Conservation (phyloP, 495 filamentous ascomycete genomes). For the Sporormia fimetaria region DNA sequence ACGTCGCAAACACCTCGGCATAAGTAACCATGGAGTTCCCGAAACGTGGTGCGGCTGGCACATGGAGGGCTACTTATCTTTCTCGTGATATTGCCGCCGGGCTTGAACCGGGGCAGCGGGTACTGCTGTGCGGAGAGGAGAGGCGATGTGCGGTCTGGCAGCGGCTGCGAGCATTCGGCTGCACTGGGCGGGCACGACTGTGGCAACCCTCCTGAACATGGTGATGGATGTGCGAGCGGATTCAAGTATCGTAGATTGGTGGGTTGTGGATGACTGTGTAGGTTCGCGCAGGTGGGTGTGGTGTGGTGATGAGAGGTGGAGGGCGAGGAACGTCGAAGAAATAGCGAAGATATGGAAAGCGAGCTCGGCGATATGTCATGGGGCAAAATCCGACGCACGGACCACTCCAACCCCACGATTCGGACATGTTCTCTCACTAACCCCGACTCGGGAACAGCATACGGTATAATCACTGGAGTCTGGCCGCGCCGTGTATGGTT, state of each 20-base stretch:
- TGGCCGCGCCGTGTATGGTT: too few species aligned
- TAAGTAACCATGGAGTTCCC: not conserved
- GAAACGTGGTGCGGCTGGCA: not conserved
- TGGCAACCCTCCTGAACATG: slow-evolving; percentile 25
- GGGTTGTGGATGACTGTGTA: slow-evolving; percentile 3
- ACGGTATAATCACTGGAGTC: too few species aligned
- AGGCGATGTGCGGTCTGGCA: slow-evolving; percentile 20
- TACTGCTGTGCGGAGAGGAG: slow-evolving; percentile 20
- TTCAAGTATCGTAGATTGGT: slow-evolving; percentile 5
- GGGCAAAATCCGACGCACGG: slow-evolving; percentile 18
- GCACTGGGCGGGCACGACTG: slow-evolving; percentile 16
- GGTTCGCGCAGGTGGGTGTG: slow-evolving; percentile 2
- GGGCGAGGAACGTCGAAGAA: slow-evolving; percentile 15
- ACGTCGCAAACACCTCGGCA: not conserved
- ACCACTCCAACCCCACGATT: slow-evolving; percentile 21
- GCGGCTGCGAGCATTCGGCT: slow-evolving; percentile 18
- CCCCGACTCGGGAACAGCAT: too few species aligned
- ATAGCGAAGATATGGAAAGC: slow-evolving; percentile 11
- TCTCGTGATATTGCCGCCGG: slow-evolving; percentile 50
- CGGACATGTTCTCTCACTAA: slow-evolving; percentile 7
- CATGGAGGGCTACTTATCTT: slow-evolving; percentile 40
- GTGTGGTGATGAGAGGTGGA: slow-evolving; percentile 12
- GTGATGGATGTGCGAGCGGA: not conserved
- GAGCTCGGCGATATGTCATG: slow-evolving; percentile 22
- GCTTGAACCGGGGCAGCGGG: slow-evolving; percentile 9